Evolutionary conservation across 2,329 filamentous ascomycete genomes (phyloP), one percentile per base, ranked within the genome.

Genomic region (Thyridium curvatum): DNA sequence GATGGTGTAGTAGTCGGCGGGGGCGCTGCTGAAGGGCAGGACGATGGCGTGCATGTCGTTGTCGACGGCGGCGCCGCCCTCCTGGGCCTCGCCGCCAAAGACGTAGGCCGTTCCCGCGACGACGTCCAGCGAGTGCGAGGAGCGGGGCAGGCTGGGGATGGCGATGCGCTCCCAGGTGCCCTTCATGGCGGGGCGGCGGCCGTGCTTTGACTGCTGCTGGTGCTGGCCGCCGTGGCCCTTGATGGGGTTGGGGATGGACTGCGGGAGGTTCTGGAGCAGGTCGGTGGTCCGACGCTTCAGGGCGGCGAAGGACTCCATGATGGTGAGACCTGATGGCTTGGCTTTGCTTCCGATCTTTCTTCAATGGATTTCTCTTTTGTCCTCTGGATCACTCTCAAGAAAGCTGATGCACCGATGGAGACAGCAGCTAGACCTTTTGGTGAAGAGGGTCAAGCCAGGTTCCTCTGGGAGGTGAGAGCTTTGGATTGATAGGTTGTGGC

Each of bases 31-130:
- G 47, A 71, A 74, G 5, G 77, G 74, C 16, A 88, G 62, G 1
- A 70, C 69, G 34, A 91, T 53, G 38, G 78, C 64, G 54, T 89
- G 82, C 57, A 93, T 72, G 48, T 79, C 70, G 53, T 87, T 86
- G 61, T 89, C 84, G 40, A 82, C 72, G 7, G 80, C 79, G 49
- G 81, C 62, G 30, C 79, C 69, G 2, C 78, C 71, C 21, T 66
- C 61, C 17, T 33, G 36, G 41, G 81, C 60, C 58, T 93, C 86
- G 48, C 87, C 88, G 43, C 88, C 87, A 53, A 89, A 94, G 51
- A 94, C 50, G 51, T 69, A 70, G 33, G 74, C 71, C n/a, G 65
- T 69, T 12, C 71, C 64, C 34, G 64, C 66, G 16, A 82, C 60
- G 31, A 83, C 66, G 32, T 85, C 73, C 48, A 89, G 57, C 3